Percentiles rank a stretch among this genome's conserved stretches.
Conservation (phyloP, 345 rosid genomes). For the Pseudoturritis turrita region DNA sequence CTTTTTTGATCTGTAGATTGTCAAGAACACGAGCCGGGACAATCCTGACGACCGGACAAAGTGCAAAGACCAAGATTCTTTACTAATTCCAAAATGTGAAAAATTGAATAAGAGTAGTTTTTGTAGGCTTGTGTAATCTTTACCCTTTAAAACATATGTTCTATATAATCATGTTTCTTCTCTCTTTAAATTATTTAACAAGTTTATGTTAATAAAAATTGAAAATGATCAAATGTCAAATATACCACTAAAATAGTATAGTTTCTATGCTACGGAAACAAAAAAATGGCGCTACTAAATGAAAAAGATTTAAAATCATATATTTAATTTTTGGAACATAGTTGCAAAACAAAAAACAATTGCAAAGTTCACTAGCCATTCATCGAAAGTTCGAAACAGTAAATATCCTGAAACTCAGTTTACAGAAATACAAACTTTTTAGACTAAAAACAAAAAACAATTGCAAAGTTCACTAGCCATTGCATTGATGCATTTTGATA, state of each 20-base stretch:
- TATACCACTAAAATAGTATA: neutral
- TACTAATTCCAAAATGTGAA: neutral
- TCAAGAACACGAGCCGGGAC: neutral
- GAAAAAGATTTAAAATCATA: too few relatives aligned
- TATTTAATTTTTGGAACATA: too few relatives aligned
- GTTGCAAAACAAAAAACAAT: too few relatives aligned
- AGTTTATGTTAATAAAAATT: neutral
- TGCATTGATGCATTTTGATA: too few relatives aligned
- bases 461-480: too few relatives aligned
- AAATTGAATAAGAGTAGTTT: constrained; percentile 13
- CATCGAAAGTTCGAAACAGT: too few relatives aligned
- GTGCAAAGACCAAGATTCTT: neutral
- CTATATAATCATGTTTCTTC: constrained; percentile 2
- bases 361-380: too few relatives aligned
- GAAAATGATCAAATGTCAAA: neutral
- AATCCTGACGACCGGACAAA: neutral
- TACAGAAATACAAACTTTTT: too few relatives aligned
- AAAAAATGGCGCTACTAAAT: too few relatives aligned
- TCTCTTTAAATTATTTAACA: neutral
- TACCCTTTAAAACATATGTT: neutral
- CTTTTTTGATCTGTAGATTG: constrained; percentile 12
- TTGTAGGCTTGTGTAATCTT: constrained; percentile 7
- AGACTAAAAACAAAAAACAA: too few relatives aligned
- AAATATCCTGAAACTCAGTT: too few relatives aligned
- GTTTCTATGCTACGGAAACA: too few relatives aligned